Evolutionary conservation across 805 yeast species (phyloP).

Genomic region (Sungouiozyma intestinalis): DNA sequence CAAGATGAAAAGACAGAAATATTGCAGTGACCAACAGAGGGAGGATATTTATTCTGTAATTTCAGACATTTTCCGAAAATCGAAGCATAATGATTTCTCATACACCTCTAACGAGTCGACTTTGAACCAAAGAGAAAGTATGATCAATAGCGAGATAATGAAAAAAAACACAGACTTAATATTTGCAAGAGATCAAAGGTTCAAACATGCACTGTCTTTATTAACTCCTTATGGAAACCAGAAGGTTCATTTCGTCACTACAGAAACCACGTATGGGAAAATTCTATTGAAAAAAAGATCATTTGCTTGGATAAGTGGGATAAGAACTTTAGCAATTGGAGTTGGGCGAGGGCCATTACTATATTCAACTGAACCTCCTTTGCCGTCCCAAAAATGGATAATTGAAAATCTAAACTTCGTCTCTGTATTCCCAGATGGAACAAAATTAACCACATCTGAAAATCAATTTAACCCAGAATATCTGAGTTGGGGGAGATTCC

Average conservation of each 20-base stretch:
- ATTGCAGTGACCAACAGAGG: neutral
- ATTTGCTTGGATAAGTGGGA: slow-evolving; percentile 49
- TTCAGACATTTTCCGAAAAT: neutral
- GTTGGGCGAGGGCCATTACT: slow-evolving; percentile 24
- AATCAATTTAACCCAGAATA: slow-evolving; percentile 42
- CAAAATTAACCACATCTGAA: slow-evolving; percentile 47
- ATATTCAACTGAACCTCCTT: slow-evolving; percentile 43
- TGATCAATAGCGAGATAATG: slow-evolving; percentile 1
- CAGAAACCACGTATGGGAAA: slow-evolving; percentile 45
- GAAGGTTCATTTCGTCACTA: slow-evolving; percentile 20
- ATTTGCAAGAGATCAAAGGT: slow-evolving; percentile 69
- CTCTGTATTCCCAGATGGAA: slow-evolving; percentile 56
- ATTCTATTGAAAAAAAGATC: slow-evolving; percentile 42
- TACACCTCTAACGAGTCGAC: neutral
- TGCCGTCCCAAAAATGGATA: slow-evolving; percentile 76
- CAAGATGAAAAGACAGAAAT: neutral
- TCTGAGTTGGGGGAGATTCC: slow-evolving; percentile 79
- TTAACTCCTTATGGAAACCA: slow-evolving; percentile 32
- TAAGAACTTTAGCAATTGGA: slow-evolving; percentile 54
- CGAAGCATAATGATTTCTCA: neutral
- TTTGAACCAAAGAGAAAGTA: neutral
- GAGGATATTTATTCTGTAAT: neutral
- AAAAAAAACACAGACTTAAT: slow-evolving; percentile 36
- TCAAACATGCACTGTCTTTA: slow-evolving; percentile 62
- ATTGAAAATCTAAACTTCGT: slow-evolving; percentile 66